A percentile compares a stretch with the other conserved stretches of the same genome.
Evolutionary conservation across 1,284 basidiomycete species (phyloP).

Genomic region (Golubevia sp.): DNA sequence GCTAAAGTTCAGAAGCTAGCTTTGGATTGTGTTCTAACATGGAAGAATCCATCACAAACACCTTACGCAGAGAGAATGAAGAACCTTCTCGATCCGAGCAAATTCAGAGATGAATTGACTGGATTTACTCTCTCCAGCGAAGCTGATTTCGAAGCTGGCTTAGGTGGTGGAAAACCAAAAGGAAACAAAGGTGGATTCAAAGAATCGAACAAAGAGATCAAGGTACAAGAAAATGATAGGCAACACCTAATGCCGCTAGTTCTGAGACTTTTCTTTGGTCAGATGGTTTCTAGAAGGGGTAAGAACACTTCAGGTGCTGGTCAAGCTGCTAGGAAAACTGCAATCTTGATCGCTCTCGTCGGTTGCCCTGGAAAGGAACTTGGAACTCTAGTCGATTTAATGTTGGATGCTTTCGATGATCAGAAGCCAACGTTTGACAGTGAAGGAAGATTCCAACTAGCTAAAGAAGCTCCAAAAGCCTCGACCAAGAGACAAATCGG

Average conservation of each 20-base stretch:
- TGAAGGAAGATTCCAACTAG: constrained; percentile 17
- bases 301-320: constrained; percentile 39
- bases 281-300: constrained; percentile 46
- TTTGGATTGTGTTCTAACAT: constrained; percentile 80
- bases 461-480: constrained; percentile 13
- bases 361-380: constrained; percentile 35
- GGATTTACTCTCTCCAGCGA: constrained; percentile 65
- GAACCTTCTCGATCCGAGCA: constrained; percentile 78
- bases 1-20: constrained; percentile 76
- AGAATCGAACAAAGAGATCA: background rate
- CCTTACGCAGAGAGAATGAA: constrained; percentile 74
- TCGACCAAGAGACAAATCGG: constrained; percentile 42
- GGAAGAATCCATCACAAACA: constrained; percentile 74
- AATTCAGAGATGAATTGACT: constrained; percentile 86
- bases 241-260: constrained; percentile 41
- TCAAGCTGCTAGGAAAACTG: constrained; percentile 38
- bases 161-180: too few relatives aligned
- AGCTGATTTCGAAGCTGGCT: too few relatives aligned
- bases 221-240: constrained; percentile 37
- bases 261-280: constrained; percentile 47
- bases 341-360: constrained; percentile 42
- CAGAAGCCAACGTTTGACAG: constrained; percentile 10
- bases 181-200: background rate
- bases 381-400: constrained; percentile 47
- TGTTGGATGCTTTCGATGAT: constrained; percentile 49